Evolutionary conservation across 2,329 filamentous ascomycete species (phyloP).

Genomic region (Didymella sp.): DNA sequence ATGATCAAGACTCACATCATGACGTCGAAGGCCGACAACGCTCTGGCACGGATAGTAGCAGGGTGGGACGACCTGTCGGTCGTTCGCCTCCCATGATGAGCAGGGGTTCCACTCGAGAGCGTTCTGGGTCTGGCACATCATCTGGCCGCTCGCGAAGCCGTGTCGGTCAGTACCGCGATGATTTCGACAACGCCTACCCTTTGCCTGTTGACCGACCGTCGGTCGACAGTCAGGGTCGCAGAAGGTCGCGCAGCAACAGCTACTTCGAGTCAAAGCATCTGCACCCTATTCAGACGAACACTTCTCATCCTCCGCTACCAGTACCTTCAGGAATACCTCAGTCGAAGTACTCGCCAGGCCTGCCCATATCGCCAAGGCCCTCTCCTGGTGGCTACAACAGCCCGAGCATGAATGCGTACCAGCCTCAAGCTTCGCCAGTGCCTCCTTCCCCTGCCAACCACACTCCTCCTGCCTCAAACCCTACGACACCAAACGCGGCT

Average conservation of each 20-base stretch:
- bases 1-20: conserved; percentile 46
- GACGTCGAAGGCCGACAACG: conserved; percentile 42
- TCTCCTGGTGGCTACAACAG: conserved; percentile 50
- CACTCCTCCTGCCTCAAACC: conserved; percentile 61
- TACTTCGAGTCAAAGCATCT: conserved; percentile 50
- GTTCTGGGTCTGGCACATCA: conserved; percentile 62
- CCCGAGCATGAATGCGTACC: conserved; percentile 37
- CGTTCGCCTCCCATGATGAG: conserved; percentile 51
- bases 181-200: conserved; percentile 54
- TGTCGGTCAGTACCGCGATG: conserved; percentile 57
- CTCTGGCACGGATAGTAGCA: conserved; percentile 45
- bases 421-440: conserved; percentile 54
- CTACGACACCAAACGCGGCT: conserved; percentile 52
- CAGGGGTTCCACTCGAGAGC: conserved; percentile 55
- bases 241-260: conserved; percentile 49
- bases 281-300: conserved; percentile 46
- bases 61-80: conserved; percentile 36
- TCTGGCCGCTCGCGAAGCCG: conserved; percentile 63
- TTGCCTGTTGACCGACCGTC: conserved; percentile 37
- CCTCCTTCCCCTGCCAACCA: conserved; percentile 60
- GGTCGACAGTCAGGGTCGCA: conserved; percentile 35
- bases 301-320: conserved; percentile 36
- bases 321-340: conserved; percentile 28
- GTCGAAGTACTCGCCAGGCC: conserved; percentile 34
- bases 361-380: conserved; percentile 47